Base-by-base conservation (phyloP, 257 asterid genomes). In the Mitragyna speciosa region DNA sequence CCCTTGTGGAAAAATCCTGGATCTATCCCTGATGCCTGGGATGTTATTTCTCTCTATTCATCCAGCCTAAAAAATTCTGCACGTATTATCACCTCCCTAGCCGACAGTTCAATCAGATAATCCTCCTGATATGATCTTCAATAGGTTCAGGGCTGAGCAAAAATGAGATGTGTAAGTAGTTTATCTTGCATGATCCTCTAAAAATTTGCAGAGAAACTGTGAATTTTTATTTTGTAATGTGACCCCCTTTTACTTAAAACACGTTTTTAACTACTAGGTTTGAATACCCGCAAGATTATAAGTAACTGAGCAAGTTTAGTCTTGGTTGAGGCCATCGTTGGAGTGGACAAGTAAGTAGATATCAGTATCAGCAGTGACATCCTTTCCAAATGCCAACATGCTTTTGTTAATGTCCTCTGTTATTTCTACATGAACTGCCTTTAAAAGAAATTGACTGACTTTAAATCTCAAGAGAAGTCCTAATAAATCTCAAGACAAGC, bases 61-160 rank as follows among this genome's bases (percentile, higher is more conserved):
- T 66, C 79, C 86, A 76, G 86, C 79, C 80, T 82, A 86, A 82
- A 82, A 73, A 79, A 82, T 82, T 77, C 84, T 67, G 49, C 66
- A 11, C 59, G 56, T 75, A 41, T 54, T 45, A 45, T 77, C 79
- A 22, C 22, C 41, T 76, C 49, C 22, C 52, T 79, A 26, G 31
- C n/a, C 26, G 74, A 59, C 30, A n/a, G 16, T 76, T 31, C 67
- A 48, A 51, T 43, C 64, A 56, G 70, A 76, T 61, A 58, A 70
- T 75, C 12, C 39, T 66, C 48, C 61, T 54, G 68, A 72, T 76
- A 78, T 70, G 71, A 78, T 73, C 68, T 73, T 76, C 51, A 73
- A 12, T 10, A 73, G 28, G 47, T 19, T 51, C 15, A 31, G 24
- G 1, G 59, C 17, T 33, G 51, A 15, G 52, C 54, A 22, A 43